Conservation (phyloP, 768 basidiomycete species). For the Lactarius evosmus region DNA sequence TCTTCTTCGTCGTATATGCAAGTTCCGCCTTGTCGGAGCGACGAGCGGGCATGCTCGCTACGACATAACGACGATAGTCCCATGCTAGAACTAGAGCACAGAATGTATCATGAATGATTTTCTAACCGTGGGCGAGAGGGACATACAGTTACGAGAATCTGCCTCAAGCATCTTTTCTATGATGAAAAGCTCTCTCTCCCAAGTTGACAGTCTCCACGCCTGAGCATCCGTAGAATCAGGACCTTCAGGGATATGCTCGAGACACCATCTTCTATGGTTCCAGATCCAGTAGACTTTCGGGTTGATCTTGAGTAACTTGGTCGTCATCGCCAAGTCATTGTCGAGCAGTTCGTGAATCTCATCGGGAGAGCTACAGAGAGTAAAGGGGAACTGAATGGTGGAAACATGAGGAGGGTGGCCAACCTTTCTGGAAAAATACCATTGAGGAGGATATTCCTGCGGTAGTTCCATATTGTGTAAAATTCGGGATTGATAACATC, state of each 20-base stretch:
- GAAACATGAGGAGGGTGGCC: slow-evolving; percentile 18
- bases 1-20: slow-evolving; percentile 83
- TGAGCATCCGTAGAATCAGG: slow-evolving; percentile 50
- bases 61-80: slow-evolving; percentile 87
- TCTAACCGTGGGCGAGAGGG: neutral
- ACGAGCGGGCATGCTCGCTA: slow-evolving; percentile 62
- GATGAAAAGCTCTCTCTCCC: slow-evolving; percentile 82
- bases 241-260: slow-evolving; percentile 78
- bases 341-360: slow-evolving; percentile 62
- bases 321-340: slow-evolving; percentile 78
- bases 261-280: slow-evolving; percentile 96
- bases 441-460: slow-evolving; percentile 70
- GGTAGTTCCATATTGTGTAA: slow-evolving; percentile 95
- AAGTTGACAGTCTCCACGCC: slow-evolving; percentile 76
- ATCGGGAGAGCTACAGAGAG: slow-evolving; percentile 50
- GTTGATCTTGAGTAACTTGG: slow-evolving; percentile 70
- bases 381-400: slow-evolving; percentile 11
- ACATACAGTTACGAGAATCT: slow-evolving; percentile 90
- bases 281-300: slow-evolving; percentile 99
- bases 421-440: slow-evolving; percentile 71
- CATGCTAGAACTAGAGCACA: slow-evolving; percentile 77
- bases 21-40: slow-evolving; percentile 66
- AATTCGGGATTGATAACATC: slow-evolving; percentile 75
- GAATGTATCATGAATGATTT: neutral
- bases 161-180: slow-evolving; percentile 91